Conservation (phyloP, 208 protist genomes). For the Leishmania tropica region DNA sequence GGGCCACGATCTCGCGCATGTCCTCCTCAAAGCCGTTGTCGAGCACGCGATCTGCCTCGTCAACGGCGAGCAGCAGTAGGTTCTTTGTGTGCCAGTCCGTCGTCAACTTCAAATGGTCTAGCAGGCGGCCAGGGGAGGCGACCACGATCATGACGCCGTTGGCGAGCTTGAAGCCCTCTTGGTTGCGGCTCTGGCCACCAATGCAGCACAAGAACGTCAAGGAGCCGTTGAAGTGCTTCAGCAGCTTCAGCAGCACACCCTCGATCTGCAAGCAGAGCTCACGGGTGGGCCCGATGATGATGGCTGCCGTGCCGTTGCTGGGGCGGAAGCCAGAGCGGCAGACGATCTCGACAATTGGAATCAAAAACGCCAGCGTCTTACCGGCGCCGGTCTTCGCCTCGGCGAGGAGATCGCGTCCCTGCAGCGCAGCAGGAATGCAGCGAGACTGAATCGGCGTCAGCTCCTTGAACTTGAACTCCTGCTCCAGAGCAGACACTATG, state of each 20-base stretch:
- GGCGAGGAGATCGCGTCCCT: constrained; percentile 89
- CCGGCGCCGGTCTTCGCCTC: constrained; percentile 96
- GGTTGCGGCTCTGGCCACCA: constrained; percentile 89
- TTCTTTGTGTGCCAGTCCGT: constrained; percentile 97
- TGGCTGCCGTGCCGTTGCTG: constrained; percentile 96
- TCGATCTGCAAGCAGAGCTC: constrained; percentile 99
- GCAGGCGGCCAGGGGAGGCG: constrained; percentile 93
- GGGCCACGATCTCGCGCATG: constrained; percentile 98
- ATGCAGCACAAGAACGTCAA: constrained; percentile 92
- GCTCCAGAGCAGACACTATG: constrained; percentile 76
- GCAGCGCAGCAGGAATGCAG: constrained; percentile 89
- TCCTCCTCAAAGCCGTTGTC: constrained; percentile 99
- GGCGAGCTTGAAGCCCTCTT: constrained; percentile 90
- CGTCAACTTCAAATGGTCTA: constrained; percentile 99
- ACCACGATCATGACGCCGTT: constrained; percentile 92
- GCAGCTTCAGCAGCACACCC: constrained; percentile 94
- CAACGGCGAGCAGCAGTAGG: constrained; percentile 97
- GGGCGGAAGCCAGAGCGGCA: constrained; percentile 94
- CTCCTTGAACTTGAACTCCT: constrained; percentile 93
- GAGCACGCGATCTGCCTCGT: constrained; percentile 99
- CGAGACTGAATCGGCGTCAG: constrained; percentile 97
- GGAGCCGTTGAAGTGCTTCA: constrained; percentile 91
- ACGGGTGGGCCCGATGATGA: constrained; percentile 98
- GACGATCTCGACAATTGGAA: constrained; percentile 99
- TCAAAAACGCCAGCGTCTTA: constrained; percentile 99